Percentiles rank a stretch among this genome's conserved stretches.
Evolutionary conservation across 192 early-diverging fungal genomes (phyloP).

Genomic region (Coemansia sp.): DNA sequence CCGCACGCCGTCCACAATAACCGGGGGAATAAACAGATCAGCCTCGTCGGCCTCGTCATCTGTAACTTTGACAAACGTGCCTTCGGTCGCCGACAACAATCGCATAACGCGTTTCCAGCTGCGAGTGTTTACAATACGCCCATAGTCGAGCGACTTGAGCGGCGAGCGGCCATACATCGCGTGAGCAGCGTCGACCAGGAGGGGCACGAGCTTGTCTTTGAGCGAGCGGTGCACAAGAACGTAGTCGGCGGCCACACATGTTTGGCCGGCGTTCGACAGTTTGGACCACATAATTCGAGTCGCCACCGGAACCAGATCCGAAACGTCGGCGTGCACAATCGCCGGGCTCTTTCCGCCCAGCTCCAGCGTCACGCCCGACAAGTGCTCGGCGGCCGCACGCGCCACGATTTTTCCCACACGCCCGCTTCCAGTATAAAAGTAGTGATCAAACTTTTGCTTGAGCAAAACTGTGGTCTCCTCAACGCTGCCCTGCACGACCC

Average conservation of each 20-base stretch:
- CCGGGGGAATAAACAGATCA: slow-evolving; percentile 78
- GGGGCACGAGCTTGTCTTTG: slow-evolving; percentile 59
- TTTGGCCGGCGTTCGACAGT: slow-evolving; percentile 85
- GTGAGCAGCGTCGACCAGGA: slow-evolving; percentile 47
- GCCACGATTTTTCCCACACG: slow-evolving; percentile 80
- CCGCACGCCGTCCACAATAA: slow-evolving; percentile 72
- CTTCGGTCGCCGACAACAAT: slow-evolving; percentile 53
- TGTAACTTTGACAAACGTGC: slow-evolving; percentile 59
- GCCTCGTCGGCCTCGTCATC: slow-evolving; percentile 55
- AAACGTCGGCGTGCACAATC: slow-evolving; percentile 64
- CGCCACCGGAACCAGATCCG: slow-evolving; percentile 63
- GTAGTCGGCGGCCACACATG: slow-evolving; percentile 87
- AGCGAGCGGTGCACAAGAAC: slow-evolving; percentile 65
- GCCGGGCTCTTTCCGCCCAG: slow-evolving; percentile 88
- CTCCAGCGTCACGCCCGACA: slow-evolving; percentile 88
- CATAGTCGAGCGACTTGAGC: slow-evolving; percentile 55
- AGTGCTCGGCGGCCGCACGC: slow-evolving; percentile 77
- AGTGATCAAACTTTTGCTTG: slow-evolving; percentile 81
- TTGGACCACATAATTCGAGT: slow-evolving; percentile 81
- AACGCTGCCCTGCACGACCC: slow-evolving; percentile 75
- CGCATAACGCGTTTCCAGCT: slow-evolving; percentile 68
- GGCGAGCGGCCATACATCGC: slow-evolving; percentile 57
- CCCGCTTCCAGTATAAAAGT: slow-evolving; percentile 89
- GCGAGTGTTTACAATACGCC: slow-evolving; percentile 70
- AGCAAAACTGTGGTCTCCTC: slow-evolving; percentile 74